These are phyloP conservation scores for Parastagonospora nodorum DNA, from an alignment of 2,329 filamentous ascomycete species.

Conservation along the genomic window DNA sequence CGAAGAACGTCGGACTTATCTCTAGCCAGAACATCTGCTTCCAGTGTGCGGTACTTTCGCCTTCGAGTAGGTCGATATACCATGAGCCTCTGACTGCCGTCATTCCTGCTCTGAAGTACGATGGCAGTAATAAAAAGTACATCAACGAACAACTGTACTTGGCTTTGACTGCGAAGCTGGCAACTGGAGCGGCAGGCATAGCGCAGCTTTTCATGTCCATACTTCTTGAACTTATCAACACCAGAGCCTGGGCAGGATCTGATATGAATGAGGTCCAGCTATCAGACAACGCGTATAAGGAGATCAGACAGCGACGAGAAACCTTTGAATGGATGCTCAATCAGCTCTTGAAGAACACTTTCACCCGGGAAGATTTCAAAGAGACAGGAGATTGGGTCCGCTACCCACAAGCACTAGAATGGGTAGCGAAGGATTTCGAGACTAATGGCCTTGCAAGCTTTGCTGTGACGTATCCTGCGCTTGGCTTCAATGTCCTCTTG, in stretches of 20 bases:
- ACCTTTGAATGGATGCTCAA: conserved; percentile 37
- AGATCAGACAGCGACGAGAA: conserved; percentile 21
- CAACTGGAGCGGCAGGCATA: conserved; percentile 35
- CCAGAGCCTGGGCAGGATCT: conserved; percentile 37
- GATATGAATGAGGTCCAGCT: conserved; percentile 5
- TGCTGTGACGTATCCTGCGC: conserved; percentile 35
- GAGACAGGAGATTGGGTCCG: conserved; percentile 36
- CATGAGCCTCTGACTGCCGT: conserved; percentile 34
- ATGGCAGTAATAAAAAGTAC: conserved; percentile 38
- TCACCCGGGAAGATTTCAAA: conserved; percentile 37
- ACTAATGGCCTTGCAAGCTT: conserved; percentile 34
- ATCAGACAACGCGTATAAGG: conserved; percentile 13
- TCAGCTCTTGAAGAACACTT: conserved; percentile 32
- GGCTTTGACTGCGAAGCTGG: conserved; percentile 36
- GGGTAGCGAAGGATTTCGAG: conserved; percentile 34
- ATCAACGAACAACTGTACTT: conserved; percentile 41
- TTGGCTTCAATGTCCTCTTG: conserved; percentile 33
- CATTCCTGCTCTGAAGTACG: conserved; percentile 35
- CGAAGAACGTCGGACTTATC: conserved; percentile 29
- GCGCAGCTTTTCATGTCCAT: conserved; percentile 42
- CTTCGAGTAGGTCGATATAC: conserved; percentile 33
- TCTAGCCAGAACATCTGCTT: conserved; percentile 44
- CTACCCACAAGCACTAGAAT: conserved; percentile 32
- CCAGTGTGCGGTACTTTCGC: conserved; percentile 36
- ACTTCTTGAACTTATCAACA: conserved; percentile 27